A percentile compares a stretch with the other conserved stretches of the same genome.
Evolutionary conservation across 1,284 basidiomycete species (phyloP).

Genomic region (Papiliotrema nemorosa): DNA sequence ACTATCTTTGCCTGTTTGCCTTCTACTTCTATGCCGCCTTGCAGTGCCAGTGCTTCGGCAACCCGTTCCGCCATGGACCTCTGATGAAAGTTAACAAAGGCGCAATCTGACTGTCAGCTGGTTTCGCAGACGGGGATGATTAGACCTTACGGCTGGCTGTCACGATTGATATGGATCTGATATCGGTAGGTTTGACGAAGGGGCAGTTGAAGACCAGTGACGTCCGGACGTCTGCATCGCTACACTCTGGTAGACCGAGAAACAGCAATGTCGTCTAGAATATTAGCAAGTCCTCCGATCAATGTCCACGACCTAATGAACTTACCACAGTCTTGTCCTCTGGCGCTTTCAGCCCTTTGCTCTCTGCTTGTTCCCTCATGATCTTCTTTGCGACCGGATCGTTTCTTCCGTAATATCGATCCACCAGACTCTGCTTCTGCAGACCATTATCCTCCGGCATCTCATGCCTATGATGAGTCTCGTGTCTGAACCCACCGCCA

Average conservation of each 20-base stretch:
- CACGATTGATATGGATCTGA: constrained; percentile 84
- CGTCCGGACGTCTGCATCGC: constrained; percentile 74
- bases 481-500: background rate
- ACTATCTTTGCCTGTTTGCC: constrained; percentile 71
- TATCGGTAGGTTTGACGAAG: constrained; percentile 61
- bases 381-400: constrained; percentile 92
- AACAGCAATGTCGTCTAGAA: constrained; percentile 84
- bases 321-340: constrained; percentile 80
- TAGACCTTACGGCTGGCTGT: constrained; percentile 49
- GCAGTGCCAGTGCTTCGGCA: constrained; percentile 71
- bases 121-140: background rate
- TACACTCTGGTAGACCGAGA: constrained; percentile 70
- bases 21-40: constrained; percentile 76
- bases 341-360: constrained; percentile 79
- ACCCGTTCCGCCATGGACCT: constrained; percentile 76
- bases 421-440: constrained; percentile 86
- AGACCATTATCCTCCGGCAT: constrained; percentile 75
- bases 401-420: constrained; percentile 83
- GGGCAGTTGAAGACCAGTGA: constrained; percentile 69
- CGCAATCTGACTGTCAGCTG: constrained; percentile 61
- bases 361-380: constrained; percentile 65
- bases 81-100: constrained; percentile 90
- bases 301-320: constrained; percentile 15
- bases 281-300: constrained; percentile 1
- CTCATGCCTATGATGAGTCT: constrained; percentile 65